Base-by-base conservation (phyloP, 495 filamentous ascomycete species). In the Penicillium fimorum region DNA sequence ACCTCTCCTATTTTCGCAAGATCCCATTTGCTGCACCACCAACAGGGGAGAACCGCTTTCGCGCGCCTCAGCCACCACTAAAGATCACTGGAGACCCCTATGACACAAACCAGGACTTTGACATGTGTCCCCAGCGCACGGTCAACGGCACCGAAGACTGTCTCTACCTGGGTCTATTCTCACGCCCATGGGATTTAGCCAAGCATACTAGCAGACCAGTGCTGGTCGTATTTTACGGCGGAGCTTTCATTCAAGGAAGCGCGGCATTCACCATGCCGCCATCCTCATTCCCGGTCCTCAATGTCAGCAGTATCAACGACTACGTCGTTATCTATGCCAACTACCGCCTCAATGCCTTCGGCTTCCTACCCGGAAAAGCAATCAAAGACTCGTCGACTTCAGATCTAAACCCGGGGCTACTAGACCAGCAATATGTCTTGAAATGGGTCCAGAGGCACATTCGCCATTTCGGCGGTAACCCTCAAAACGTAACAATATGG, bases 81-180 rank as follows among this genome's bases (percentile, higher is more conserved):
- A 61, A 66, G 4, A 74, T 79, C 33, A 70, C 69, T 13, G 69
- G 76, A 17, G 7, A 38, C 50, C 65, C 72, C 22, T 86, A 85
- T 53, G 68, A 87, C 65, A 79, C 83, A n/a, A 72, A 78, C 57
- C 77, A 82, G 50, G 35, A 71, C 45, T 85, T 82, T 52, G 76
- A 83, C 54, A 79, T 82, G 75, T 85, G 81, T 54, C 78, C 80
- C 9, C 81, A 86, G 63, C 69, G 78, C 57, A 79, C 76, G 3
- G 73, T 75, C 20, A 88, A 84, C 46, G 84, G 84, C 2, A 77
- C 76, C 13, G 84, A 87, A 66, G 83, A 87, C 59, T 86, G 83
- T 63, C 67, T 86, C 4, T 86, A 85, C 50, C 70, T 87, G 3
- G 79, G 77, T 10, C 65, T 86, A 0, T 85, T 84, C 65, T 78